phyloP scores from a whole-genome alignment of 345 rosid genomes.

The Gossypium australe region DNA sequence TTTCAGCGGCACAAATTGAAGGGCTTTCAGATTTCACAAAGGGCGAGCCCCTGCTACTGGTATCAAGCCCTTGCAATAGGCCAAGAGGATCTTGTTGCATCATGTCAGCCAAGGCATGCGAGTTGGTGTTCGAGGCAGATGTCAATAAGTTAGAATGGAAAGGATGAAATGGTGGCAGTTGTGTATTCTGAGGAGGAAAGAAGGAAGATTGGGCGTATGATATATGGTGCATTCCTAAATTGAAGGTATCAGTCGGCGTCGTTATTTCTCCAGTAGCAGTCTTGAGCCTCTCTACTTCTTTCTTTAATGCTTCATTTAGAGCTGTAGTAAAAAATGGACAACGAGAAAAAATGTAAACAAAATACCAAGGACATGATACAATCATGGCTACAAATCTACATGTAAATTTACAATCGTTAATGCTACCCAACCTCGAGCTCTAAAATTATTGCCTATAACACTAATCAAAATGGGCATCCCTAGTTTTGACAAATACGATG shows the following conservation, averaged over 20 bases:
- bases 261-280: constrained; percentile 62
- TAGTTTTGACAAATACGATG: background rate
- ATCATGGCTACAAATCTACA: background rate
- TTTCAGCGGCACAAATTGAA: constrained; percentile 63
- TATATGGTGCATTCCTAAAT: constrained; percentile 62
- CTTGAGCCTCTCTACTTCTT: constrained; percentile 85
- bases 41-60: constrained; percentile 52
- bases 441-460: background rate
- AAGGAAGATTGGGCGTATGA: constrained; percentile 42
- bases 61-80: constrained; percentile 79
- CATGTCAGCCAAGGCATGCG: constrained; percentile 44
- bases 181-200: constrained; percentile 38
- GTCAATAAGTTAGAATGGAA: constrained; percentile 39
- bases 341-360: background rate
- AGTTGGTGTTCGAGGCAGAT: constrained; percentile 25
- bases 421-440: background rate
- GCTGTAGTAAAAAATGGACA: constrained; percentile 33
- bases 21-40: constrained; percentile 61
- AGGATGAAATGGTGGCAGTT: constrained; percentile 50
- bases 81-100: constrained; percentile 66
- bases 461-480: background rate
- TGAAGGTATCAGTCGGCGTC: constrained; percentile 52
- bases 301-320: constrained; percentile 73
- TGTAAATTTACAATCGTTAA: constrained; percentile 3
- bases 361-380: background rate